A percentile compares a stretch with the other conserved stretches of the same genome.
Conservation (phyloP, 129 eudicot species). For the Pseudognaphalium luteoalbum region DNA sequence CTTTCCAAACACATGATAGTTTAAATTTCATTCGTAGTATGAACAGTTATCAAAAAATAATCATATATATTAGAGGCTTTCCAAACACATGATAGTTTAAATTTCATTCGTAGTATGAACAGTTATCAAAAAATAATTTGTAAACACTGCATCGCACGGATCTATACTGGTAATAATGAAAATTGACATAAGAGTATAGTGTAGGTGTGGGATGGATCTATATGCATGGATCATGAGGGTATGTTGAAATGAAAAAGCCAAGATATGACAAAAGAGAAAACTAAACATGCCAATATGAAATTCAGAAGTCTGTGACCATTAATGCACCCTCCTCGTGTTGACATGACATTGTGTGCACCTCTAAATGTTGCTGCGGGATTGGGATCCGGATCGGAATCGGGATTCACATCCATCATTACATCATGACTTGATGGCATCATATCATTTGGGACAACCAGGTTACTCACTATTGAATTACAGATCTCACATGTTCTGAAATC, state of each 20-base stretch:
- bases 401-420: constrained; percentile 34
- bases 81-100: too few relatives aligned
- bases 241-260: constrained; percentile 88
- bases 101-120: too few relatives aligned
- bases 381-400: neutral
- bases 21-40: too few relatives aligned
- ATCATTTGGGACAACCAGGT: constrained; percentile 52
- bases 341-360: constrained; percentile 23
- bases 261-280: constrained; percentile 78
- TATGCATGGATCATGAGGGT: constrained; percentile 40
- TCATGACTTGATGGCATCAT: constrained; percentile 9
- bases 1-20: too few relatives aligned
- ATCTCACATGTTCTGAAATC: constrained; percentile 71
- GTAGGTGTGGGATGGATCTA: too few relatives aligned
- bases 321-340: constrained; percentile 46
- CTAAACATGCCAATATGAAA: constrained; percentile 77
- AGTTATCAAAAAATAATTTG: too few relatives aligned
- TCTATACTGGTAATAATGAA: too few relatives aligned
- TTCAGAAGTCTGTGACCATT: constrained; percentile 75
- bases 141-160: too few relatives aligned
- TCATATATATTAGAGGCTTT: too few relatives aligned
- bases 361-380: constrained; percentile 12
- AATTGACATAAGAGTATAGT: too few relatives aligned
- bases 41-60: too few relatives aligned
- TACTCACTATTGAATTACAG: constrained; percentile 64